Percentiles rank a stretch among this genome's conserved stretches.
Evolutionary conservation across 78 protist species (phyloP).

Genomic region (Diacronema lutheri): DNA sequence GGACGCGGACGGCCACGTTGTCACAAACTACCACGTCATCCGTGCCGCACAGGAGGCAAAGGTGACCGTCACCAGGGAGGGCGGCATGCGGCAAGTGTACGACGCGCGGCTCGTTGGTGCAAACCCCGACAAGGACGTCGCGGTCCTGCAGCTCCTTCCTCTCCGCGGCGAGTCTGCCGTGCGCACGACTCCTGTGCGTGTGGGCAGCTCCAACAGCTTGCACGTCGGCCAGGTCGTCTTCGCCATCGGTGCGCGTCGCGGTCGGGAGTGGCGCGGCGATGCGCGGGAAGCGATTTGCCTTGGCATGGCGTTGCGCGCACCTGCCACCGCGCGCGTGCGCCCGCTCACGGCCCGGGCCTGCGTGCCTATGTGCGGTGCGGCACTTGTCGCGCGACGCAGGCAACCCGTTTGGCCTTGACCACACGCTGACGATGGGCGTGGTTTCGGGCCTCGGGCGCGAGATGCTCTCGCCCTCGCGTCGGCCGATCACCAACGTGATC

Average conservation of each 20-base stretch:
- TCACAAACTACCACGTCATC: constrained; percentile 32
- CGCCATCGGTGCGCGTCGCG: background rate
- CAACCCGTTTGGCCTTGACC: constrained; percentile 39
- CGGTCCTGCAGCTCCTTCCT: constrained; percentile 11
- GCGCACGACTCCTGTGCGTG: background rate
- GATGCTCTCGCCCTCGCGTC: background rate
- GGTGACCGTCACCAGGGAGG: background rate
- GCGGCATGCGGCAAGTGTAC: background rate
- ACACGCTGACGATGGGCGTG: constrained; percentile 35
- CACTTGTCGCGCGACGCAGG: background rate
- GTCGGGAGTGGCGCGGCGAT: too few relatives aligned
- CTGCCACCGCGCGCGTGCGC: too few relatives aligned
- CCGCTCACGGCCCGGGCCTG: too few relatives aligned
- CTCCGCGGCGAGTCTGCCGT: background rate
- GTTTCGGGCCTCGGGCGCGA: constrained; percentile 35
- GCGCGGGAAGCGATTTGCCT: too few relatives aligned
- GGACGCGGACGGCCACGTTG: constrained; percentile 21
- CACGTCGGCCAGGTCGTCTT: background rate
- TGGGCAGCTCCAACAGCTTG: background rate
- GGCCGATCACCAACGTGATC: constrained; percentile 36
- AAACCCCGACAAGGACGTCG: constrained; percentile 31
- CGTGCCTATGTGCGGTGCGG: too few relatives aligned
- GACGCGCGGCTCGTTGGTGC: constrained; percentile 4
- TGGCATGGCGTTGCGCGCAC: too few relatives aligned
- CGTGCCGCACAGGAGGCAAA: background rate